Evolutionary conservation across 2,329 filamentous ascomycete species (phyloP).

Genomic region (Bipolaris bicolor): DNA sequence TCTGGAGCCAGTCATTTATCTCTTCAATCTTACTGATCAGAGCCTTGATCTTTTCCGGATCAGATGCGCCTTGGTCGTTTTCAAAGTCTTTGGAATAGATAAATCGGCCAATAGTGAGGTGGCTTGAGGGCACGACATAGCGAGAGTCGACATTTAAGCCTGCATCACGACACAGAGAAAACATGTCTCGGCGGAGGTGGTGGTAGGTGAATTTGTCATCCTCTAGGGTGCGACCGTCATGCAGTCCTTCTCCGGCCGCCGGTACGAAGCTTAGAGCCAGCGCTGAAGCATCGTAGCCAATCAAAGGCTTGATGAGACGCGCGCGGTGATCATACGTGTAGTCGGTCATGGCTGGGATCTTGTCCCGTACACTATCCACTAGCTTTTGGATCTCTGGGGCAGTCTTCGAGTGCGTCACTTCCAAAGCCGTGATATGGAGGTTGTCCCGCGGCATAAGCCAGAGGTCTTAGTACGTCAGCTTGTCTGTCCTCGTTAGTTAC

Average conservation of each 20-base stretch:
- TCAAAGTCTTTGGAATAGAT: slow-evolving; percentile 67
- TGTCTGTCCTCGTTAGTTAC: not conserved
- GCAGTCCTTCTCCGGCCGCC: slow-evolving; percentile 65
- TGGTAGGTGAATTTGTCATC: slow-evolving; percentile 83
- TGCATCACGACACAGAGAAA: slow-evolving; percentile 63
- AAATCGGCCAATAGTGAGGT: slow-evolving; percentile 86
- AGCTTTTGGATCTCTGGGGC: slow-evolving; percentile 70
- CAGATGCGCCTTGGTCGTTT: slow-evolving; percentile 50
- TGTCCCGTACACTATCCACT: slow-evolving; percentile 62
- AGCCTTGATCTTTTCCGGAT: slow-evolving; percentile 62
- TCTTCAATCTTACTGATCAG: slow-evolving; percentile 75
- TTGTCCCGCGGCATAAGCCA: slow-evolving; percentile 84
- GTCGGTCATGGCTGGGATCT: slow-evolving; percentile 66
- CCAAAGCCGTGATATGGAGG: slow-evolving; percentile 85
- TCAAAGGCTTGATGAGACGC: slow-evolving; percentile 78
- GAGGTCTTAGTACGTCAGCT: slow-evolving; percentile 60
- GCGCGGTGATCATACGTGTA: slow-evolving; percentile 71
- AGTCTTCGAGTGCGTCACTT: slow-evolving; percentile 81
- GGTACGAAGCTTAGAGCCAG: slow-evolving; percentile 88
- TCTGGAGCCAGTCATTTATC: slow-evolving; percentile 76
- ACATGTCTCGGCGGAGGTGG: slow-evolving; percentile 83
- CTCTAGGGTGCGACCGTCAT: slow-evolving; percentile 44
- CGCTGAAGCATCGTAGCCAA: slow-evolving; percentile 85
- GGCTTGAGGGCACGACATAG: slow-evolving; percentile 87
- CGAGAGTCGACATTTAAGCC: slow-evolving; percentile 76